phyloP scores from a whole-genome alignment of 2,329 filamentous ascomycete genomes.

The Stagonosporopsis cucurbitacearum region DNA sequence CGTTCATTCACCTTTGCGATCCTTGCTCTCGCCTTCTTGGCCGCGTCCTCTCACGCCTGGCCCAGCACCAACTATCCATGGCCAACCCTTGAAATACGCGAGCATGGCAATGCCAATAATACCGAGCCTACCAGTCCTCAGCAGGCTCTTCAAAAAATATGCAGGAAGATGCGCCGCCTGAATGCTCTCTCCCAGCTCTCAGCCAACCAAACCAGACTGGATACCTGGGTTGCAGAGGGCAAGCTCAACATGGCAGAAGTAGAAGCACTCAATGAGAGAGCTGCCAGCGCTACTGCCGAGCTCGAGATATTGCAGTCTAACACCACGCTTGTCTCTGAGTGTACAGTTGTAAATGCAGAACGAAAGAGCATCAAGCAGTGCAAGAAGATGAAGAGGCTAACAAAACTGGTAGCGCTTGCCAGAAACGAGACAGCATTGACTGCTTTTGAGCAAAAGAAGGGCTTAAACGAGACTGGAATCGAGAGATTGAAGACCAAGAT shows the following conservation, averaged over 20 bases:
- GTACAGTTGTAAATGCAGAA: constrained; percentile 34
- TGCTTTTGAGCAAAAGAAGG: constrained; percentile 28
- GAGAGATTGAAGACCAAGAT: constrained; percentile 32
- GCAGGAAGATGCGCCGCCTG: constrained; percentile 31
- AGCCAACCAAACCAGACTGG: constrained; percentile 39
- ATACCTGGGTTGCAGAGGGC: constrained; percentile 32
- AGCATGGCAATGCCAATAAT: constrained; percentile 20
- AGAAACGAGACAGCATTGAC: constrained; percentile 37
- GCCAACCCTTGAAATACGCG: constrained; percentile 29
- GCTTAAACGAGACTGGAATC: constrained; percentile 30
- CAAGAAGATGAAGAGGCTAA: constrained; percentile 30
- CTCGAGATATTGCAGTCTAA: constrained; percentile 34
- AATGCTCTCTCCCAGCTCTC: constrained; percentile 32
- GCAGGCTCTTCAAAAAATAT: constrained; percentile 27
- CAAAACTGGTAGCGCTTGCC: constrained; percentile 30
- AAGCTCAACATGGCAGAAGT: constrained; percentile 32
- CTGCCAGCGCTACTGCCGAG: constrained; percentile 30
- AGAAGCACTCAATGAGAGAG: constrained; percentile 35
- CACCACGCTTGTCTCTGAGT: constrained; percentile 35
- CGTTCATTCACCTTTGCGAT: constrained; percentile 26
- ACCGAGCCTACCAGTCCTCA: constrained; percentile 14
- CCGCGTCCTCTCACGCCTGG: constrained; percentile 29
- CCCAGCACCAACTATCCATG: constrained; percentile 21
- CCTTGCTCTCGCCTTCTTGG: constrained; percentile 27
- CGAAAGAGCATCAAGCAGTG: constrained; percentile 29